Evolutionary conservation across 495 filamentous ascomycete genomes (phyloP), one percentile per base, ranked within the genome.

Genomic region (Podospora comata): DNA sequence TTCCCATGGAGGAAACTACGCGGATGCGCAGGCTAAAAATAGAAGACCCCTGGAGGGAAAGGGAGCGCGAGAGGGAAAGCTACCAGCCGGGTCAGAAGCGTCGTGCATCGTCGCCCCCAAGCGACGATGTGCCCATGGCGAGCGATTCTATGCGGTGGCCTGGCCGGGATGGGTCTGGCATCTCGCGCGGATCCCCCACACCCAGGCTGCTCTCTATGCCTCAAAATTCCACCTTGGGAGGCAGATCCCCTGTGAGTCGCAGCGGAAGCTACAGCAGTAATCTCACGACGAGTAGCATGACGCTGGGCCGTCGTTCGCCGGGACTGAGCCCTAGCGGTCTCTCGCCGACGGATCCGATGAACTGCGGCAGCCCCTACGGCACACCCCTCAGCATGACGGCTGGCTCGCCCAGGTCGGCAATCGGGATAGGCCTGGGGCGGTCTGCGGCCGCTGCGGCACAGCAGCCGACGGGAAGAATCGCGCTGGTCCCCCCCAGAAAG

Each of bases 61-160:
- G 71, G 20, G 69, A 75, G 54, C 72, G 73, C 15, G 39, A 16
- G 39, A 64, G 67, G 19, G 73, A 72, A 1, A 76, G 80, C 65
- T 79, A 77, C 67, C 79, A 81, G 65, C 76, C 75, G 55, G 83
- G 92, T 69, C 79, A 90, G 76, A 97, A 97, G 76, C 85, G 93
- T 67, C 83, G 91, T 65, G 92, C 93, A 27, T 93, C 91, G 2
- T 94, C 92, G 27, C 91, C 92, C 27, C 91, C 89, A 11, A 80
- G 82, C n/a, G 91, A 92, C 32, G 91, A 93, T 71, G 78, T 85
- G 34, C 83, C 84, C 4, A 74, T 90, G 66, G 85, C 85, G 39
- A 87, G 85, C 70, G 91, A 95, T 73, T 72, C 89, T 55, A 85
- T 87, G 54, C 86, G 90, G 72, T 84, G 91, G 68, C 39, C 9